phyloP scores from a whole-genome alignment of 345 rosid species.

The Anastatica hierochuntica region DNA sequence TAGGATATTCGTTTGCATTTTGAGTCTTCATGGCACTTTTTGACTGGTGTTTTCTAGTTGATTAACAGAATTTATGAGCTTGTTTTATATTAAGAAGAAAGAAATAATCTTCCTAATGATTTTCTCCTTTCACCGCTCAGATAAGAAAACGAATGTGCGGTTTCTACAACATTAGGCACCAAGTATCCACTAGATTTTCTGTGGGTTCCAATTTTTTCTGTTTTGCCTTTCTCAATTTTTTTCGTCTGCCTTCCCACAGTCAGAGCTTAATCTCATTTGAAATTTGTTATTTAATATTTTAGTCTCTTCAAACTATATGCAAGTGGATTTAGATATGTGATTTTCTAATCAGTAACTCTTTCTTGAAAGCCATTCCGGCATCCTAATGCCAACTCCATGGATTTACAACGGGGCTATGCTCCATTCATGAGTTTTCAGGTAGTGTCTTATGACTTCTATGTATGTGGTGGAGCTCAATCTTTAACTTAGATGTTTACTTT shows the following conservation, averaged over 20 bases:
- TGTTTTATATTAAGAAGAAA: not conserved
- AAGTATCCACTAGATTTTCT: not conserved
- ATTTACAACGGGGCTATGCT: conserved; percentile 51
- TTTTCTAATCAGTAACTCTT: not conserved
- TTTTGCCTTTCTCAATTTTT: no score
- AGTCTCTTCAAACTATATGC: not conserved
- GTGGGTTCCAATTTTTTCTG: not conserved
- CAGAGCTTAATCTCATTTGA: not conserved
- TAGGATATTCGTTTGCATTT: not conserved
- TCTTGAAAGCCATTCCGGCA: conserved; percentile 48
- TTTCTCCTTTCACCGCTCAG: not conserved
- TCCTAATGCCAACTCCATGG: conserved; percentile 45
- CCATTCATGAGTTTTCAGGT: conserved; percentile 69
- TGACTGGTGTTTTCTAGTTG: not conserved
- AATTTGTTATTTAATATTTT: not conserved
- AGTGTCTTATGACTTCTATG: conserved; percentile 26
- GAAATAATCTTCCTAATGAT: not conserved
- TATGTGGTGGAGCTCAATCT: conserved; percentile 14
- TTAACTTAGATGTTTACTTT: not conserved
- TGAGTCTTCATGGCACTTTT: not conserved
- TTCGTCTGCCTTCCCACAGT: not conserved
- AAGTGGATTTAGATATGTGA: not conserved
- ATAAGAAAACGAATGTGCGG: not conserved
- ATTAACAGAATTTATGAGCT: not conserved
- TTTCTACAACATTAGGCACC: not conserved